Base-by-base conservation (phyloP, 108 stramenopile genomes). In the Pinguiococcus pyrenoidosus region DNA sequence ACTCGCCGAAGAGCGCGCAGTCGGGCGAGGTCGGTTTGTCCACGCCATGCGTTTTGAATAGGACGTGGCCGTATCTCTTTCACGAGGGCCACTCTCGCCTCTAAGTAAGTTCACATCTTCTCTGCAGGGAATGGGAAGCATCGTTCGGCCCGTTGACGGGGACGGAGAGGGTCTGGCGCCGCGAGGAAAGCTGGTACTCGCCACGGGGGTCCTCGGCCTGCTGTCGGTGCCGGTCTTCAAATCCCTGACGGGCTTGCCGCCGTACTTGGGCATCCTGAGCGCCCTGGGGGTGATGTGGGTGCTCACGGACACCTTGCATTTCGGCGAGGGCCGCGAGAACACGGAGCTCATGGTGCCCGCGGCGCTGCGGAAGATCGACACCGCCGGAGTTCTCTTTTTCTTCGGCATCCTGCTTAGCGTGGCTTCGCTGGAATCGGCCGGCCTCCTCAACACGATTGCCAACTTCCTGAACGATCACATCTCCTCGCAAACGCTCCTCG, bases 331-430 rank as follows among this genome's bases (percentile, higher is more conserved):
- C 29, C 80, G 81, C n/a, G 71, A 76, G 37, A 12, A 6, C 4
- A 76, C 74, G 44, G 66, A 57, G 7, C 46, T 85, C 33, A 80
- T 76, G 53, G 85, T 86, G 9, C 85, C 83, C n/a, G 49, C 49
- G 23, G 49, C 49, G 18, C 22, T 51, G 16, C 18, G 18, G 18
- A 80, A 77, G 54, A 66, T 86, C 12, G 88, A 90, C 64, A 84
- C 82, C 16, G 68, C 81, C 18, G 88, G 88, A 42, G 85, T 86
- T 55, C 66, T 90, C 4, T 90, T 90, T 52, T 90, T 90, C 76
- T 66, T 90, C 35, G 88, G 88, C n/a, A 90, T 90, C 49, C 67
- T 90, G 46, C 83, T 90, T 85, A 78, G 76, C 49, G 84, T 90
- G 55, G 88, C 85, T 9, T 85, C 85, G 8, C 62, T 90, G 57